phyloP scores from a whole-genome alignment of 179 eudicot genomes.

The Amaranthus tricolor region DNA sequence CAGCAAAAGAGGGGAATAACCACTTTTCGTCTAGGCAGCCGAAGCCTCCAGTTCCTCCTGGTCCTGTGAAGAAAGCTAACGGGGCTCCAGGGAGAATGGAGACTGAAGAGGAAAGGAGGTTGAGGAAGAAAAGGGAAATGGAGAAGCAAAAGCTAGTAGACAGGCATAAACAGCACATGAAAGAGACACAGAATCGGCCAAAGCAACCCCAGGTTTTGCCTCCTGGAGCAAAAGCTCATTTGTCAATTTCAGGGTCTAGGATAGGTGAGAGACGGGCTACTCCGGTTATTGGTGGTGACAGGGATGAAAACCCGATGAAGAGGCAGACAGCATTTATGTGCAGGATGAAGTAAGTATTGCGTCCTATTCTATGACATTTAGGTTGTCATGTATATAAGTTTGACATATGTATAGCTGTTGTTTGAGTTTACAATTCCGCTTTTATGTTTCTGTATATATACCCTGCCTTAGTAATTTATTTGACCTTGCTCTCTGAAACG shows the following conservation, averaged over 20 bases:
- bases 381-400: background rate
- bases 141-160: constrained; percentile 86
- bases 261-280: constrained; percentile 81
- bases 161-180: constrained; percentile 69
- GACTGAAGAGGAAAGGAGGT: constrained; percentile 91
- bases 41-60: constrained; percentile 56
- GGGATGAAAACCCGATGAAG: constrained; percentile 88
- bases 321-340: constrained; percentile 95
- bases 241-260: constrained; percentile 72
- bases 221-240: constrained; percentile 65
- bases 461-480: background rate
- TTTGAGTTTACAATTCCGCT: background rate
- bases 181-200: constrained; percentile 62
- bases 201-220: constrained; percentile 58
- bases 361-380: constrained; percentile 18
- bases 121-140: constrained; percentile 76
- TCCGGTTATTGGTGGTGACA: constrained; percentile 70
- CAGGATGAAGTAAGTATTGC: constrained; percentile 85
- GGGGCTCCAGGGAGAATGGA: constrained; percentile 60
- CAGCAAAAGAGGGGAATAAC: constrained; percentile 39
- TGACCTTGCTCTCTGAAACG: background rate
- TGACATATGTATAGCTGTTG: background rate
- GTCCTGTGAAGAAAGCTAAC: constrained; percentile 48
- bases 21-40: constrained; percentile 48
- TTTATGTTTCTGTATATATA: background rate